Conservation (phyloP, 2,329 filamentous ascomycete genomes). For the Bisporella sp. region DNA sequence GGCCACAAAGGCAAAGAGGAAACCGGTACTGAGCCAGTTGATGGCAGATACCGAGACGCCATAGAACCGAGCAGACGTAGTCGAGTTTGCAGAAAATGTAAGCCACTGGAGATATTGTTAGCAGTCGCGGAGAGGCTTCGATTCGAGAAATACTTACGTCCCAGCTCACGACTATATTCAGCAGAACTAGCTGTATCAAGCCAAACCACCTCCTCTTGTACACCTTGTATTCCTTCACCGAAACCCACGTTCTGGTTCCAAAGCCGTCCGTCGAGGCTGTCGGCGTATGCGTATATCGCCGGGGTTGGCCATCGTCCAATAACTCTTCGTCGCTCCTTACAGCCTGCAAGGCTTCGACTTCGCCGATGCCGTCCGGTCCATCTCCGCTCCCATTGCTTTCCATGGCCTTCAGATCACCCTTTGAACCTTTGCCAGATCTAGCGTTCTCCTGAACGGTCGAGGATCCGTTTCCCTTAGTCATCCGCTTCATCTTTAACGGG, state of each 20-base stretch:
- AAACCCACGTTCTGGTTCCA: too few species aligned
- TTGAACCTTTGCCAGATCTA: slow-evolving; percentile 7
- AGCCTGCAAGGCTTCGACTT: slow-evolving; percentile 18
- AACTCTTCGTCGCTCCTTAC: slow-evolving; percentile 25
- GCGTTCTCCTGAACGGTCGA: not conserved
- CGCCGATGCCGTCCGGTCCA: slow-evolving; percentile 7
- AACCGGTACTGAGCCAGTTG: slow-evolving; percentile 89
- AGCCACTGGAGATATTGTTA: slow-evolving; percentile 61
- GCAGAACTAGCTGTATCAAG: slow-evolving; percentile 69
- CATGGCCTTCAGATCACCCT: slow-evolving; percentile 11
- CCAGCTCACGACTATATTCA: slow-evolving; percentile 94
- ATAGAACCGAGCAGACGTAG: slow-evolving; percentile 69
- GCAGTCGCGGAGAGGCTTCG: not conserved
- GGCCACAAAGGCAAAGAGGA: slow-evolving; percentile 76
- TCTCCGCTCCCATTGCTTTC: slow-evolving; percentile 10
- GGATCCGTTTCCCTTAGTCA: not conserved
- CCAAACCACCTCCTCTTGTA: slow-evolving; percentile 92
- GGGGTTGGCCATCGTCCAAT: slow-evolving; percentile 11
- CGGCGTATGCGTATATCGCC: too few species aligned
- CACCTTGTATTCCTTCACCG: slow-evolving; percentile 37
- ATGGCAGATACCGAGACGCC: slow-evolving; percentile 65
- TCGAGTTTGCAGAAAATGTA: slow-evolving; percentile 79
- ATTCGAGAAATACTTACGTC: slow-evolving; percentile 57
- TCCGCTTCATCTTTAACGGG: slow-evolving; percentile 11
- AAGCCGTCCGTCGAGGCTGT: too few species aligned